A percentile compares a stretch with the other conserved stretches of the same genome.
Conservation (phyloP, 805 yeast genomes). For the Candida stauntonica region DNA sequence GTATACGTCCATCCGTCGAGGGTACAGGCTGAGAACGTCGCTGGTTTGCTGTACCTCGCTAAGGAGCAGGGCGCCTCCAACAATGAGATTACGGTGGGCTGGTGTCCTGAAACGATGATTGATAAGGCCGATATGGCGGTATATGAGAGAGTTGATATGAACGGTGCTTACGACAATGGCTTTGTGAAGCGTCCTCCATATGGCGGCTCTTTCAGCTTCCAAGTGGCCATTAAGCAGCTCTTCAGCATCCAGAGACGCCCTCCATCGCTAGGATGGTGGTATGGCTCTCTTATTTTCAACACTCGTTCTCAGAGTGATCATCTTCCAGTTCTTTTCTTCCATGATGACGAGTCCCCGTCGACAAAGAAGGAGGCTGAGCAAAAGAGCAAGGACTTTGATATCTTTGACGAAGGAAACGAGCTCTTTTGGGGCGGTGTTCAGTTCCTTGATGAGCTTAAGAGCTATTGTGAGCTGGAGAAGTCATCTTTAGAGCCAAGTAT, state of each 20-base stretch:
- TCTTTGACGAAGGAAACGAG: constrained; percentile 53
- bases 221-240: constrained; percentile 51
- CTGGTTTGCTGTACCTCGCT: constrained; percentile 71
- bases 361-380: constrained; percentile 58
- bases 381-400: constrained; percentile 64
- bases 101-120: constrained; percentile 57
- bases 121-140: constrained; percentile 41
- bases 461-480: constrained; percentile 57
- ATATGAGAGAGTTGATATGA: constrained; percentile 48
- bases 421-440: constrained; percentile 92
- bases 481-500: constrained; percentile 71
- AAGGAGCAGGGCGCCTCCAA: constrained; percentile 46
- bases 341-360: constrained; percentile 81
- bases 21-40: constrained; percentile 67
- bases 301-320: constrained; percentile 55
- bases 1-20: constrained; percentile 82
- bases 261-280: constrained; percentile 88
- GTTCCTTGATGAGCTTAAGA: constrained; percentile 52
- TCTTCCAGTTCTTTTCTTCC: constrained; percentile 85
- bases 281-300: constrained; percentile 78
- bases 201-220: constrained; percentile 61
- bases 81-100: constrained; percentile 57
- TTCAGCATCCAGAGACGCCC: constrained; percentile 80
- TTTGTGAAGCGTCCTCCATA: constrained; percentile 49
- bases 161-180: constrained; percentile 13